Percentiles rank a stretch among this genome's conserved stretches.
phyloP scores from a whole-genome alignment of 2,329 filamentous ascomycete species.

The Penicillium sp. region DNA sequence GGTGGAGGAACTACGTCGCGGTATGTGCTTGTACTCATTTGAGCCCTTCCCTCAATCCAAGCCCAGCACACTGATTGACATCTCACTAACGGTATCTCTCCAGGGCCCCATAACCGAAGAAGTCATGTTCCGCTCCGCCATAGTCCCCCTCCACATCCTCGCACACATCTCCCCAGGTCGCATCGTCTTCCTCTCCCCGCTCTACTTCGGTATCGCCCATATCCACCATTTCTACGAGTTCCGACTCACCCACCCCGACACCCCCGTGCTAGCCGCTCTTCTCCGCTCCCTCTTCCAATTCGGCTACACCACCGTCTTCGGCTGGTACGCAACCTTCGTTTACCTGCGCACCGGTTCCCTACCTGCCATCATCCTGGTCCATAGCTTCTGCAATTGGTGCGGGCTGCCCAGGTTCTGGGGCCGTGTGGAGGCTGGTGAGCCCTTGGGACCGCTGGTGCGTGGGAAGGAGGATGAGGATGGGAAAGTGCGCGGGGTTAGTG shows the following conservation, averaged over 20 bases:
- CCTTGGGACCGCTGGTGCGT: slow-evolving; percentile 44
- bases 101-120: slow-evolving; percentile 91
- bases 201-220: slow-evolving; percentile 93
- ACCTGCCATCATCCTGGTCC: slow-evolving; percentile 74
- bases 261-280: slow-evolving; percentile 67
- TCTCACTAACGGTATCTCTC: neutral
- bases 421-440: slow-evolving; percentile 63
- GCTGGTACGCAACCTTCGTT: slow-evolving; percentile 88
- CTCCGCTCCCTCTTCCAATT: slow-evolving; percentile 82
- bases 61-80: neutral
- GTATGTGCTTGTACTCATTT: slow-evolving; percentile 58
- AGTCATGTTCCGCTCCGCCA: slow-evolving; percentile 86
- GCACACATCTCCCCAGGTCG: slow-evolving; percentile 62
- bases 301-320: slow-evolving; percentile 88
- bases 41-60: slow-evolving; percentile 12
- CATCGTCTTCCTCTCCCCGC: slow-evolving; percentile 80
- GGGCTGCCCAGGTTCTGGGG: slow-evolving; percentile 89
- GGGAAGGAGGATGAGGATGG: slow-evolving; percentile 49
- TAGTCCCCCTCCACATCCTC: slow-evolving; percentile 80
- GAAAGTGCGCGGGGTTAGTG: slow-evolving; percentile 24
- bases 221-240: slow-evolving; percentile 97
- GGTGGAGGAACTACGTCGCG: slow-evolving; percentile 85
- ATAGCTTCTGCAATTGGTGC: slow-evolving; percentile 91
- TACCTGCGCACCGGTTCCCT: slow-evolving; percentile 86
- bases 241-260: slow-evolving; percentile 75